phyloP scores from a whole-genome alignment of 176 grass and related monocot genomes.

The Rhynchospora pubera region DNA sequence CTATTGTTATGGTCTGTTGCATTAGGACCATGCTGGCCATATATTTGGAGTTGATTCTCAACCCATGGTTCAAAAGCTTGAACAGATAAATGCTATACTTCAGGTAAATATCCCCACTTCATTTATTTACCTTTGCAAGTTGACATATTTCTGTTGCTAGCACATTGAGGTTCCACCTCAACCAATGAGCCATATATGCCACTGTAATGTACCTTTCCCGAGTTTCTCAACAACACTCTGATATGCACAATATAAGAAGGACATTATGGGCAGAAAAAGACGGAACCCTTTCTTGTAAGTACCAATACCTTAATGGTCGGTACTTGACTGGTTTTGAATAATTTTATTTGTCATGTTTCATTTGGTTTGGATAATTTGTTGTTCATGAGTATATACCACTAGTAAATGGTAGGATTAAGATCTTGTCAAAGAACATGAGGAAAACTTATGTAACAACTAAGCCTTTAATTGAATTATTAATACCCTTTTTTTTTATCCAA shows the following conservation, averaged over 20 bases:
- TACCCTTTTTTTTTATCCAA: not conserved
- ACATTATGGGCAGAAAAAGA: not conserved
- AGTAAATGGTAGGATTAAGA: not conserved
- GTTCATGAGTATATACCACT: not conserved
- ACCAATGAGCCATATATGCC: not conserved
- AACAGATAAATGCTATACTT: constrained; percentile 83
- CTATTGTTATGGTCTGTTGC: constrained; percentile 37
- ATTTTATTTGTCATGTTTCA: not conserved
- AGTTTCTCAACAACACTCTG: not conserved
- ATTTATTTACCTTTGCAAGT: not conserved
- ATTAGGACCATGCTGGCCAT: constrained; percentile 98
- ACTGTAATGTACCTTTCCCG: not conserved
- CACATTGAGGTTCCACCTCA: not conserved
- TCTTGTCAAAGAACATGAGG: not conserved
- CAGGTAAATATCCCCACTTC: constrained; percentile 41
- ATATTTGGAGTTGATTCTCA: constrained; percentile 90
- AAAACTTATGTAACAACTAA: too few relatives aligned
- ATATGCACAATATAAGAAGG: not conserved
- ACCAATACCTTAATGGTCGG: not conserved
- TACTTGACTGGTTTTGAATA: not conserved
- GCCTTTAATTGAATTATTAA: not conserved
- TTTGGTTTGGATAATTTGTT: not conserved
- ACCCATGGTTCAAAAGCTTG: constrained; percentile 90
- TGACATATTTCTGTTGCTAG: not conserved
- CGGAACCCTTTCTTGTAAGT: not conserved